phyloP scores from a whole-genome alignment of 2,329 filamentous ascomycete species.

The Chaetomium sp. region DNA sequence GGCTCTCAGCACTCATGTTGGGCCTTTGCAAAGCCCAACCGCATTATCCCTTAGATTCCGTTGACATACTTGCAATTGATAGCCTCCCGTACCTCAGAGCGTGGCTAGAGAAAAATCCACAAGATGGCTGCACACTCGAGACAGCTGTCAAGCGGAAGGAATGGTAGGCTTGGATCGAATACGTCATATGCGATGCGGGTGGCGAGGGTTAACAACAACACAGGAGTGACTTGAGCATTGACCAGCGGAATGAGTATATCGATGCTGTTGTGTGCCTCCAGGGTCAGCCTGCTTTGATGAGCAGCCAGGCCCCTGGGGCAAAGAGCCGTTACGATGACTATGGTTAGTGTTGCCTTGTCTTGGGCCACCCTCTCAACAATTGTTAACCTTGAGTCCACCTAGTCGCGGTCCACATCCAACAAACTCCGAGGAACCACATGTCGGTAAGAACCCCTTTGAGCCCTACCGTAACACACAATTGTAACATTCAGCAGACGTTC shows the following conservation, averaged over 20 bases:
- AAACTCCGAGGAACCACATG: constrained; percentile 17
- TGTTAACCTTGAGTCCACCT: not conserved
- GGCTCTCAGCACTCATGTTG: constrained; percentile 1
- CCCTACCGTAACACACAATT: not conserved
- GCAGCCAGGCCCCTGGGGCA: constrained; percentile 18
- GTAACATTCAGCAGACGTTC: constrained; percentile 15
- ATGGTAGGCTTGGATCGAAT: constrained; percentile 13
- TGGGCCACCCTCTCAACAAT: not conserved
- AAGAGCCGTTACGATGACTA: constrained; percentile 28
- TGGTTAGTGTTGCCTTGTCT: not conserved
- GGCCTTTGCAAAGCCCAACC: constrained; percentile 1
- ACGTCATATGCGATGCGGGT: not conserved
- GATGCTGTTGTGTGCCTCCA: constrained; percentile 20
- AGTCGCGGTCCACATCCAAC: constrained; percentile 26
- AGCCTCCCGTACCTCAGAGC: constrained; percentile 16
- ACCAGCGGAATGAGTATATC: constrained; percentile 20
- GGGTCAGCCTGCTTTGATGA: constrained; percentile 15
- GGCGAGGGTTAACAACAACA: not conserved
- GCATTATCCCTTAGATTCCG: constrained; percentile 14
- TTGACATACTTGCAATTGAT: constrained; percentile 12
- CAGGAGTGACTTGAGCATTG: constrained; percentile 17
- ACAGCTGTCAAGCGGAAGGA: constrained; percentile 19
- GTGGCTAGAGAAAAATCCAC: constrained; percentile 18
- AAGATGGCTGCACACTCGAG: constrained; percentile 20
- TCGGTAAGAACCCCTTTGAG: constrained; percentile 3